phyloP scores from a whole-genome alignment of 2,329 filamentous ascomycete species.

The Ophiostoma populinum region DNA sequence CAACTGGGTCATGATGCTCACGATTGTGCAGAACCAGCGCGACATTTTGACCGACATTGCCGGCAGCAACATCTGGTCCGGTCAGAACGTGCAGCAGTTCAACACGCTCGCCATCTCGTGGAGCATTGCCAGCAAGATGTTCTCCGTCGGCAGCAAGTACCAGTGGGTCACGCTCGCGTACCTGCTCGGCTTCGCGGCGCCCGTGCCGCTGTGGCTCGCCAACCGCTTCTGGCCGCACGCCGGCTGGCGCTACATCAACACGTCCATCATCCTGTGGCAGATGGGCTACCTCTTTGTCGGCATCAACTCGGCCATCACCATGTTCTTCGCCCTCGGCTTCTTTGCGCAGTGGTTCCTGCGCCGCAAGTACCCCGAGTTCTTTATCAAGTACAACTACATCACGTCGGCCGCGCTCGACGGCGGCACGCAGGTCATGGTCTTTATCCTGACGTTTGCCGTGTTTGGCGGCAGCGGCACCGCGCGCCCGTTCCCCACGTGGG shows the following conservation, averaged over 20 bases:
- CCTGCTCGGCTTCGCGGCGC: slow-evolving; percentile 24
- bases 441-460: slow-evolving; percentile 25
- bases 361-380: slow-evolving; percentile 18
- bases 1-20: slow-evolving; percentile 28
- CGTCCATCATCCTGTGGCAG: slow-evolving; percentile 12
- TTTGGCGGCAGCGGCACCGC: slow-evolving; percentile 24
- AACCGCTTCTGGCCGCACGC: slow-evolving; percentile 32
- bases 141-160: slow-evolving; percentile 43
- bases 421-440: slow-evolving; percentile 22
- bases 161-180: slow-evolving; percentile 43
- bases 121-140: slow-evolving; percentile 8
- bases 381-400: slow-evolving; percentile 25
- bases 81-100: slow-evolving; percentile 23
- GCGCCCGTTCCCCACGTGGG: slow-evolving; percentile 16
- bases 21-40: slow-evolving; percentile 21
- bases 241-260: slow-evolving; percentile 47
- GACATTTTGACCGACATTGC: slow-evolving; percentile 19
- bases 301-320: slow-evolving; percentile 18
- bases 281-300: slow-evolving; percentile 18
- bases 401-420: slow-evolving; percentile 23
- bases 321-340: slow-evolving; percentile 15
- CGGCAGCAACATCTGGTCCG: slow-evolving; percentile 22
- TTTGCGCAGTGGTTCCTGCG: slow-evolving; percentile 20
- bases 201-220: slow-evolving; percentile 27
- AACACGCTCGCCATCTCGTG: slow-evolving; percentile 9